Percentiles rank a stretch among this genome's conserved stretches.
Evolutionary conservation across 2,329 filamentous ascomycete species (phyloP).

Genomic region (Neonectria coccinea): DNA sequence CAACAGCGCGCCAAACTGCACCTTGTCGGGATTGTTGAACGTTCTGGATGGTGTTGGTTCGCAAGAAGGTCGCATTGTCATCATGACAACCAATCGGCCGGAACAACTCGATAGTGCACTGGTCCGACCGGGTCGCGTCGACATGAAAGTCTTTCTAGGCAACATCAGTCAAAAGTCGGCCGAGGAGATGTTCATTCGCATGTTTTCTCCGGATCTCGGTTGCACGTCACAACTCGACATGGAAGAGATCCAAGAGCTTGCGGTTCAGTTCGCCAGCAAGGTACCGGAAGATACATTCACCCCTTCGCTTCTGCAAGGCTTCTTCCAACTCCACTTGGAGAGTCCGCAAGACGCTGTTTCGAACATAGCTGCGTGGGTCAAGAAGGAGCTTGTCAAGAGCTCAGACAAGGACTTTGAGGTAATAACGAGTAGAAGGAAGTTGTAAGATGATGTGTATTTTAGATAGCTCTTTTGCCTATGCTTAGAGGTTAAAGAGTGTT

Average conservation of each 20-base stretch:
- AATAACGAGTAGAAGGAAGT: constrained; percentile 27
- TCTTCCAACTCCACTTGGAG: constrained; percentile 58
- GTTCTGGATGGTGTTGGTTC: constrained; percentile 77
- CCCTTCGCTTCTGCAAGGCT: constrained; percentile 63
- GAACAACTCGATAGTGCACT: constrained; percentile 74
- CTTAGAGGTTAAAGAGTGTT: background rate
- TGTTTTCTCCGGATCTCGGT: constrained; percentile 55
- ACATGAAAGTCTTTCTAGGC: constrained; percentile 70
- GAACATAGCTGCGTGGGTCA: constrained; percentile 52
- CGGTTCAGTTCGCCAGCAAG: constrained; percentile 64
- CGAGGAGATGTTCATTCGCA: constrained; percentile 60
- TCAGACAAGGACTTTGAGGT: constrained; percentile 50
- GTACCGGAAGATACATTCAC: constrained; percentile 62
- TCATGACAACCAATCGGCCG: constrained; percentile 79
- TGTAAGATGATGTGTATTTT: constrained; percentile 26
- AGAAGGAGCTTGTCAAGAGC: constrained; percentile 47
- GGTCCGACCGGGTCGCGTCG: constrained; percentile 74
- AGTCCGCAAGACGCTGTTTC: constrained; percentile 52
- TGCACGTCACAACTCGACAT: constrained; percentile 41
- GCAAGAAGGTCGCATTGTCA: constrained; percentile 75
- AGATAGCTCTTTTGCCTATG: background rate
- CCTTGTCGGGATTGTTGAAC: constrained; percentile 75
- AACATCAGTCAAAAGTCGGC: constrained; percentile 59
- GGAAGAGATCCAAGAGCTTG: constrained; percentile 58
- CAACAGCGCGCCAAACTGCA: constrained; percentile 49